Conservation (phyloP, 306 rosid species). For the Mimosa pudica region DNA sequence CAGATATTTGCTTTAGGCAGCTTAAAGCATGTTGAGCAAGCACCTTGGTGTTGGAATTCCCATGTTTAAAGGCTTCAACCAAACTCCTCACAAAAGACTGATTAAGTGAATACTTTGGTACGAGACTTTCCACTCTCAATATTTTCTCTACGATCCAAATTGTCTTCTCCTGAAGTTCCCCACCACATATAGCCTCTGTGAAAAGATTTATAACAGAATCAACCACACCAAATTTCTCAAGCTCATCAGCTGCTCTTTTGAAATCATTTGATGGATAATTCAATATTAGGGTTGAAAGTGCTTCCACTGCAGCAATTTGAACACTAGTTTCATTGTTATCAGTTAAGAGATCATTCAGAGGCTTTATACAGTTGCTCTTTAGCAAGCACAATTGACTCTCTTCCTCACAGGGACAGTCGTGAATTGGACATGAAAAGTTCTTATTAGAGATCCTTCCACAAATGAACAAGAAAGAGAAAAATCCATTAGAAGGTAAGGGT, state of each 20-base stretch:
- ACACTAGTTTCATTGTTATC: conserved; percentile 48
- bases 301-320: conserved; percentile 52
- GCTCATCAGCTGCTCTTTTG: conserved; percentile 50
- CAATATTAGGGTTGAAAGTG: conserved; percentile 47
- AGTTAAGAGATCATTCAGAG: conserved; percentile 49
- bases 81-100: conserved; percentile 55
- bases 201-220: conserved; percentile 49
- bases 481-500: conserved; percentile 33
- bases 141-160: conserved; percentile 56
- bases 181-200: conserved; percentile 41
- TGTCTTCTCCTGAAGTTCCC: conserved; percentile 58
- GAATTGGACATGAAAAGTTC: conserved; percentile 44
- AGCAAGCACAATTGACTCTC: conserved; percentile 47
- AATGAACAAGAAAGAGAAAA: conserved; percentile 43
- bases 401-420: conserved; percentile 44
- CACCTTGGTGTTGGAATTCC: conserved; percentile 47
- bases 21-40: conserved; percentile 56
- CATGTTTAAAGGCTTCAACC: conserved; percentile 59
- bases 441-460: conserved; percentile 43
- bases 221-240: conserved; percentile 44
- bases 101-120: conserved; percentile 42
- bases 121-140: conserved; percentile 51
- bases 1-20: conserved; percentile 52
- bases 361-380: conserved; percentile 49
- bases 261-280: conserved; percentile 35